Evolutionary conservation across 139 green algal genomes (phyloP), one percentile per base, ranked within the genome.

Genomic region (Closterium sp.): DNA sequence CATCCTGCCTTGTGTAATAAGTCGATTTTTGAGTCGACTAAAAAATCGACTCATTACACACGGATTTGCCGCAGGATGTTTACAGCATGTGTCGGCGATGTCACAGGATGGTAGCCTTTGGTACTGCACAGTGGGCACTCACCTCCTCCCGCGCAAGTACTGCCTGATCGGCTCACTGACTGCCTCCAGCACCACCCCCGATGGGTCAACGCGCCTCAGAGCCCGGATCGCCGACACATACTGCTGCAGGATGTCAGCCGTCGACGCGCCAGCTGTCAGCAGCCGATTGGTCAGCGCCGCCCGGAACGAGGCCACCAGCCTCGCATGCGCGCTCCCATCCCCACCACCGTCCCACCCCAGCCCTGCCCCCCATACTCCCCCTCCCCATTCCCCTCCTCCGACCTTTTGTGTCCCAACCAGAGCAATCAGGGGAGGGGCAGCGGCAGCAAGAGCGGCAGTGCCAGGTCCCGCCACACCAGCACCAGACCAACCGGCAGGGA

Each of bases 181-280:
- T 2, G 95, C 94, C 33, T 96, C 94, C 64, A 99, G 95, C 84
- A 99, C 89, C 31, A 95, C 90, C 30, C 97, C 97, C 94, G 93
- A 89, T 90, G 90, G 90, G 38, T 96, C 93, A 2, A 96, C 32
- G n/a, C 38, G 31, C 23, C 89, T 30, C 34, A 93, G 36, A 0
- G 32, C 32, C 19, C 94, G 94, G 89, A 99, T 98, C 34, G 96
- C 97, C 2, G 93, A 95, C 28, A 98, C 94, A 91, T 99, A 99
- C 88, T 97, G 96, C 87, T 96, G 85, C 21, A 99, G 96, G 89
- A 99, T 98, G 91, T 98, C 97, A 31, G 87, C 76, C 5, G 98
- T 99, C 30, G 96, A 94, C 23, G 97, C 98, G 43, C 98, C 98
- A 91, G 97, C 84, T 88, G 98, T 97, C 88, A 99, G 95, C 88